Evolutionary conservation across 441 rosid species (phyloP).

Genomic region (Omphalea diandra): DNA sequence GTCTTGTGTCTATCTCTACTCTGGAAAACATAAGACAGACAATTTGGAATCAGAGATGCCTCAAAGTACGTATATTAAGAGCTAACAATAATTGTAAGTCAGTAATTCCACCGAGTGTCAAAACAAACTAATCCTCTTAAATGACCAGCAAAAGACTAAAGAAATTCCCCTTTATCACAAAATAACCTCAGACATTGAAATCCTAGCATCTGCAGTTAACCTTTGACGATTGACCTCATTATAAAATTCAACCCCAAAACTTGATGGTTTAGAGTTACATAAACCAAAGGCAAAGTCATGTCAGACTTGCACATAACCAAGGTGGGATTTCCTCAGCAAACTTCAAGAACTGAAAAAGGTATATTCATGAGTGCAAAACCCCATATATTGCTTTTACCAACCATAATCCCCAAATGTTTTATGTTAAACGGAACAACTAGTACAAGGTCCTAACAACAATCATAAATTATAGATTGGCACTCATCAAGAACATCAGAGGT

Average conservation of each 20-base stretch:
- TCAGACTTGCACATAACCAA: neutral
- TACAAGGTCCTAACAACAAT: neutral
- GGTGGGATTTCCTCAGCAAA: neutral
- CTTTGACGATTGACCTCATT: neutral
- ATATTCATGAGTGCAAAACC: neutral
- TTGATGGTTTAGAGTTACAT: neutral
- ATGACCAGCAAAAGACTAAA: neutral
- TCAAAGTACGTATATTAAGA: no score
- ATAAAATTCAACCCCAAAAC: neutral
- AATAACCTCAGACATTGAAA: neutral
- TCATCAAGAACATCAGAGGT: neutral
- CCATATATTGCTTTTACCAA: neutral
- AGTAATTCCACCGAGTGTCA: neutral
- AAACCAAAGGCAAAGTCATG: neutral
- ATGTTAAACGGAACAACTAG: neutral
- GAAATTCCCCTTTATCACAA: neutral
- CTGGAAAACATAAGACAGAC: conserved; percentile 33
- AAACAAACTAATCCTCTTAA: neutral
- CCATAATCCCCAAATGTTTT: neutral
- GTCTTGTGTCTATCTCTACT: conserved; percentile 84
- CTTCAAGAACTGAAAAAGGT: neutral
- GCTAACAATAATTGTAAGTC: no score
- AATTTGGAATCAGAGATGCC: neutral
- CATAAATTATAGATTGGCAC: neutral
- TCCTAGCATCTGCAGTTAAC: neutral